These are phyloP conservation scores for Paramecium primaurelia DNA, from an alignment of 73 alveolate species.

Conservation along the genomic window DNA sequence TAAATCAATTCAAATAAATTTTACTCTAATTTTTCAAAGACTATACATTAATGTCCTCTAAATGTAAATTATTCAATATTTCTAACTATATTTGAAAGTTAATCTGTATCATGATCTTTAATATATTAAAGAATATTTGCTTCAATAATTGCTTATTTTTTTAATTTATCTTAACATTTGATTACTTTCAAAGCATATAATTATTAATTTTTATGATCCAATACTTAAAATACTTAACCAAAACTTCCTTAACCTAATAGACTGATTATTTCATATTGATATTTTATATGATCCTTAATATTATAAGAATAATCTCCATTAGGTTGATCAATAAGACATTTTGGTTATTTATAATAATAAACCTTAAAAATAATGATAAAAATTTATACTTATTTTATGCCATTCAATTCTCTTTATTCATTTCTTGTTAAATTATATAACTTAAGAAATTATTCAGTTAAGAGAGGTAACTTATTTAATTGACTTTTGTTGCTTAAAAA, in stretches of 20 bases:
- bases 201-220: conserved; percentile 89
- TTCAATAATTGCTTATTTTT: conserved; percentile 90
- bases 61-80: conserved; percentile 64
- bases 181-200: conserved; percentile 88
- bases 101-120: conserved; percentile 64
- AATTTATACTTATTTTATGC: background rate
- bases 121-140: conserved; percentile 74
- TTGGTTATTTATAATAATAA: conserved; percentile 13
- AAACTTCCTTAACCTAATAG: conserved; percentile 93
- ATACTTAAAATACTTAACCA: conserved; percentile 94
- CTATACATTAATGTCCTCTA: conserved; percentile 72
- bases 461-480: background rate
- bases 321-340: background rate
- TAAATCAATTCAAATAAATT: conserved; percentile 79
- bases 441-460: background rate
- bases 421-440: background rate
- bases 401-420: conserved; percentile 1
- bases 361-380: background rate
- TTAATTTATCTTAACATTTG: conserved; percentile 86
- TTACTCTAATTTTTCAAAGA: conserved; percentile 75
- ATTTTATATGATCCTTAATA: conserved; percentile 85
- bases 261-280: conserved; percentile 86
- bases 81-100: conserved; percentile 60
- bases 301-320: conserved; percentile 87
- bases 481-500: background rate